These are phyloP conservation scores for Inga oerstediana DNA, from an alignment of 306 rosid genomes.

Conservation along the genomic window DNA sequence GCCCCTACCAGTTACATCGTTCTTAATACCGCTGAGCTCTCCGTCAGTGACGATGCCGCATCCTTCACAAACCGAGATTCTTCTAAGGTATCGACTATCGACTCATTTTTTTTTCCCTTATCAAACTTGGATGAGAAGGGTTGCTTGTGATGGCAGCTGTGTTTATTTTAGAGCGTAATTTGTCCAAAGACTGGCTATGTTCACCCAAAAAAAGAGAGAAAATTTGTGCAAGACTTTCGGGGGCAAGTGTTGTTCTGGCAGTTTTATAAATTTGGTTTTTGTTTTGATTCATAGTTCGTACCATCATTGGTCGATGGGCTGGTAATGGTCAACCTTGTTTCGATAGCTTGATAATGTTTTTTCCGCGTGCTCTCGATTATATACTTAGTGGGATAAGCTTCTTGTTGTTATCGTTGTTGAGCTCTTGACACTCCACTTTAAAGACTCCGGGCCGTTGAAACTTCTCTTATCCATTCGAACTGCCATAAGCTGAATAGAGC, in stretches of 20 bases:
- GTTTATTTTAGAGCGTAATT: not conserved
- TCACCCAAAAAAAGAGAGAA: not conserved
- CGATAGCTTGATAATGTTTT: not conserved
- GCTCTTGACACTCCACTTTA: not conserved
- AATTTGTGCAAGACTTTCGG: not conserved
- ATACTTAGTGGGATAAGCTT: not conserved
- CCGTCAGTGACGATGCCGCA: conserved; percentile 37
- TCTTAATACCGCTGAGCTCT: conserved; percentile 82
- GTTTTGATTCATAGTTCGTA: not conserved
- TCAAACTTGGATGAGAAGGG: not conserved
- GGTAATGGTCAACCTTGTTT: conserved; percentile 2
- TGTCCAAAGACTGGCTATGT: not conserved
- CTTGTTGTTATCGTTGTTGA: not conserved
- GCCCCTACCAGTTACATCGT: conserved; percentile 68
- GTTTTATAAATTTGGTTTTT: not conserved
- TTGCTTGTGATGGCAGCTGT: not conserved
- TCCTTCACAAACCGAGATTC: conserved; percentile 48
- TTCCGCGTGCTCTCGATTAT: not conserved
- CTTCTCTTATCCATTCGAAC: not conserved
- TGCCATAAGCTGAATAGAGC: not conserved
- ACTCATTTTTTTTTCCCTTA: not conserved
- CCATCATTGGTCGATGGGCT: not conserved
- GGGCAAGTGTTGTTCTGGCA: not conserved
- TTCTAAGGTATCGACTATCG: conserved; percentile 48
- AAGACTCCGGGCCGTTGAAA: not conserved